phyloP scores from a whole-genome alignment of 306 rosid species.

The Inga oerstediana region DNA sequence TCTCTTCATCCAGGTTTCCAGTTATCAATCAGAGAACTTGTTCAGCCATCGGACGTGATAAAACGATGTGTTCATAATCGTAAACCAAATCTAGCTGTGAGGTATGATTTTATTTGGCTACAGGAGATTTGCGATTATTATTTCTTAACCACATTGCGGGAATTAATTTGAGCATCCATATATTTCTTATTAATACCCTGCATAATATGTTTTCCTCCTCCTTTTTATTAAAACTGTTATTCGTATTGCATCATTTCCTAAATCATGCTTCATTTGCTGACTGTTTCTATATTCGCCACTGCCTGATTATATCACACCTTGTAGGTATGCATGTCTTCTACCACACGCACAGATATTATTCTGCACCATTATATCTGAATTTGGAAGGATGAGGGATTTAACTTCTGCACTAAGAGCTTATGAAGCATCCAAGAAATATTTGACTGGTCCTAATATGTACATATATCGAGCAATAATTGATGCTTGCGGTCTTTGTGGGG shows the following conservation, averaged over 20 bases:
- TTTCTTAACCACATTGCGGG: constrained; percentile 23
- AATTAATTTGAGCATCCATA: constrained; percentile 5
- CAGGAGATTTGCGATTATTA: constrained; percentile 18
- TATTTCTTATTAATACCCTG: background rate
- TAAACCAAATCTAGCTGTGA: constrained; percentile 73
- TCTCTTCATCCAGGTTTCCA: constrained; percentile 70
- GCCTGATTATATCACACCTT: constrained; percentile 38
- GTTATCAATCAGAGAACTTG: constrained; percentile 62
- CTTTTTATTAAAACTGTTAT: constrained; percentile 2
- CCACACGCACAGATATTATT: constrained; percentile 70
- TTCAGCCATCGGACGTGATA: constrained; percentile 69
- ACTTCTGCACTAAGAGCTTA: constrained; percentile 73
- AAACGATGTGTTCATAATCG: constrained; percentile 61
- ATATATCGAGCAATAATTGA: constrained; percentile 83
- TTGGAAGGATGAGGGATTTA: constrained; percentile 78
- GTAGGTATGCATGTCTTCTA: constrained; percentile 87
- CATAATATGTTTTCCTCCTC: background rate
- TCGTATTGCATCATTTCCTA: constrained; percentile 11
- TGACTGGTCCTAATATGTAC: constrained; percentile 68
- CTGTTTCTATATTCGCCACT: background rate
- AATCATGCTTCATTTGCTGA: constrained; percentile 4
- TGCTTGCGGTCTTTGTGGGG: constrained; percentile 78
- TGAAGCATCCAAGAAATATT: constrained; percentile 60
- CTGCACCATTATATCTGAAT: constrained; percentile 68
- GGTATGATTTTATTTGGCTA: constrained; percentile 58